Evolutionary conservation across 2,329 filamentous ascomycete species (phyloP), one percentile per base, ranked within the genome.

Genomic region (Microdochium trichocladiopsis): DNA sequence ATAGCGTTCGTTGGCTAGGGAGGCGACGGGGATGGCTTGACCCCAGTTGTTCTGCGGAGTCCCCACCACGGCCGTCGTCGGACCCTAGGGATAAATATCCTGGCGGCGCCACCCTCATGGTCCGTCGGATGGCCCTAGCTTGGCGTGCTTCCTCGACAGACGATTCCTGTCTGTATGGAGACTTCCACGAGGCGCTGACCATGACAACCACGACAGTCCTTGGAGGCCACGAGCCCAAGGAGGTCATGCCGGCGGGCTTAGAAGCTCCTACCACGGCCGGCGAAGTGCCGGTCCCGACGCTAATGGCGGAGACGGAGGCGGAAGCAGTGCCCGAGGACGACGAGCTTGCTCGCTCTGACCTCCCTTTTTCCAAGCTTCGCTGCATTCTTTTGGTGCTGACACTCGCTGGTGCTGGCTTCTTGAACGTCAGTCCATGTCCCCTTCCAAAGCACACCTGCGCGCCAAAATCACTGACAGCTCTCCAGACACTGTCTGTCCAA

Each of bases 301-400:
- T 45, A 4, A 18, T 45, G 6, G 41, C 41, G 41, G 12, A 22
- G 5, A 16, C 41, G 41, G 12, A 22, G 5, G 16, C 41, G 41
- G 41, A 21, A 16, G 18, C 41, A 16, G 41, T 18, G 14, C 16
- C 41, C 41, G 57, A 55, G 11, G 56, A 60, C 5, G 55, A 55
- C 28, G 51, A 45, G 25, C 25, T 51, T 10, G 41, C 18, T n/a
- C 57, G 55, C 31, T 4, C 59, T 43, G 36, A 48, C 4, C 55
- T 73, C 12, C 66, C 67, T 3, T 63, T 77, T 41, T 80, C 78
- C 22, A 80, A 72, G 58, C 73, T 69, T n/a, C 69, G 74, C 23
- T 75, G 75, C 54, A 77, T 82, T 47, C 78, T 76, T 4, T 69
- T 83, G 11, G 79, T 82, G 4, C 71, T 72, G 1, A 82, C 78